Percentiles rank a stretch among this genome's conserved stretches.
phyloP scores from a whole-genome alignment of 352 stramenopile genomes.

The Stramenopiles sp. region DNA sequence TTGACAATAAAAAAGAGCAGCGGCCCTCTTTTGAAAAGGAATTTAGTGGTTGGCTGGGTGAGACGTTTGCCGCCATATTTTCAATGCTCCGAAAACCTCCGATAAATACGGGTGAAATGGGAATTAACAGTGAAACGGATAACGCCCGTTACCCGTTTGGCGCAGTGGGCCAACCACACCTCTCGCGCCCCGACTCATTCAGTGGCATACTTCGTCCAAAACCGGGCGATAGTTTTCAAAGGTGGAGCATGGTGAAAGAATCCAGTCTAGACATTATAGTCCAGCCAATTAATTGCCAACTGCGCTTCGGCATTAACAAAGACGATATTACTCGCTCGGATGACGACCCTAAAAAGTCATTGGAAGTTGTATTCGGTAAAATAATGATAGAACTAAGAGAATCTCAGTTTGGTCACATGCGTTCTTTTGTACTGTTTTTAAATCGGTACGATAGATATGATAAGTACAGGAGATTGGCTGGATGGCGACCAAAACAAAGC shows the following conservation, averaged over 20 bases:
- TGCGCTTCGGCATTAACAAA: background rate
- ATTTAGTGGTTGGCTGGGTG: no score
- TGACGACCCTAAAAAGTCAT: background rate
- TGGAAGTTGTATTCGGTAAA: background rate
- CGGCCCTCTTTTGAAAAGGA: no score
- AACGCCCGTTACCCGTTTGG: background rate
- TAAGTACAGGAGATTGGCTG: background rate
- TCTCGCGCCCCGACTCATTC: background rate
- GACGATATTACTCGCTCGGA: background rate
- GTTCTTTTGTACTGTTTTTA: background rate
- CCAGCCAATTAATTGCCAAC: background rate
- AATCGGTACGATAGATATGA: conserved; percentile 5
- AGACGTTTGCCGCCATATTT: background rate
- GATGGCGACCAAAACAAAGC: background rate
- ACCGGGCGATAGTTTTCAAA: background rate
- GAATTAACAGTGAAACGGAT: background rate
- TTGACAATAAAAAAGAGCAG: no score
- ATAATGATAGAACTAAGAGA: background rate
- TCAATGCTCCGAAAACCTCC: background rate
- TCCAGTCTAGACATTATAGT: background rate
- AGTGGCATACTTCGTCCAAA: background rate
- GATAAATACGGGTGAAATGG: background rate
- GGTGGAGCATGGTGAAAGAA: background rate
- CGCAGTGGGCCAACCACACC: no score
- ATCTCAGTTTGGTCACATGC: background rate